These are phyloP conservation scores for Acer yangbiense DNA, from an alignment of 345 rosid genomes.

Conservation along the genomic window DNA sequence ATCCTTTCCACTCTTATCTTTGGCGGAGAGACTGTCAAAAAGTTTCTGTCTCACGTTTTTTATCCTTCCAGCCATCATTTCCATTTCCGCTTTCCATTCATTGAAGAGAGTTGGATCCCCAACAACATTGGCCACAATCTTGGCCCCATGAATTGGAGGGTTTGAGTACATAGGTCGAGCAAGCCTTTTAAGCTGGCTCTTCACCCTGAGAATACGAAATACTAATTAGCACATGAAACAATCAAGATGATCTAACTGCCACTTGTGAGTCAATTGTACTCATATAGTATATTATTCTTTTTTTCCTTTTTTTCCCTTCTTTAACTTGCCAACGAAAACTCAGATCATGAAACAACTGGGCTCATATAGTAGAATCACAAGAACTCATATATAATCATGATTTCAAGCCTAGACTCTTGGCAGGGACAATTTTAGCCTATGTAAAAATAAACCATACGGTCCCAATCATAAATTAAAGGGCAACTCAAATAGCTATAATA, in stretches of 20 bases:
- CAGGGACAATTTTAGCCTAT: too few species aligned
- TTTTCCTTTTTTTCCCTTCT: not conserved
- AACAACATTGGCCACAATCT: constrained; percentile 87
- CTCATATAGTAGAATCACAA: not conserved
- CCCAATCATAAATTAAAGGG: not conserved
- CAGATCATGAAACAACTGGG: not conserved
- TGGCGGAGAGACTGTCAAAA: constrained; percentile 66
- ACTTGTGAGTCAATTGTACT: not conserved
- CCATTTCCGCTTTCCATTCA: constrained; percentile 98
- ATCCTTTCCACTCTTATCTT: constrained; percentile 90
- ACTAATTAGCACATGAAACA: not conserved
- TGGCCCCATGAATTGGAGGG: constrained; percentile 96
- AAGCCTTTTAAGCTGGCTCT: constrained; percentile 95
- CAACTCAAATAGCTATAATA: not conserved
- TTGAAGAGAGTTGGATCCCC: constrained; percentile 76
- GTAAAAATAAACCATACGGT: not conserved
- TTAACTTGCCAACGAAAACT: not conserved
- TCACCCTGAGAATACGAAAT: constrained; percentile 59
- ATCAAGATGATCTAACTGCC: not conserved
- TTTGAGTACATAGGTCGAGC: constrained; percentile 99
- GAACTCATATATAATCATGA: too few species aligned
- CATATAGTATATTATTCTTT: not conserved
- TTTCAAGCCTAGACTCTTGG: not conserved
- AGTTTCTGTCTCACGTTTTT: constrained; percentile 80
- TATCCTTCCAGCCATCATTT: constrained; percentile 97